Conservation (phyloP, 2,329 filamentous ascomycete species). For the Alternaria panax region DNA sequence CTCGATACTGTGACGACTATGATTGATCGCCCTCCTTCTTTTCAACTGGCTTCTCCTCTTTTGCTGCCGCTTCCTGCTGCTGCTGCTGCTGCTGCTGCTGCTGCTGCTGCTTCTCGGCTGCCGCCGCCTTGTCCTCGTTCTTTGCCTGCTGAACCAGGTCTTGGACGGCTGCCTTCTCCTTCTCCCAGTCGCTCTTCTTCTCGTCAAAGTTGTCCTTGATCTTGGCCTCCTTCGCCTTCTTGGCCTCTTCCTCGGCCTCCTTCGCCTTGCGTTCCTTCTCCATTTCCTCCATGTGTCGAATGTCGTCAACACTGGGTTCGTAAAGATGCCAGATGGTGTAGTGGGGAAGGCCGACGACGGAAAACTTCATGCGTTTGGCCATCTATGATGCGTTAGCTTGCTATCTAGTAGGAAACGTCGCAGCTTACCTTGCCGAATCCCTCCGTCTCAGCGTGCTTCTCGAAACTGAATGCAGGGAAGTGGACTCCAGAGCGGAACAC, state of each 20-base stretch:
- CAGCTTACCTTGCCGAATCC: slow-evolving; percentile 89
- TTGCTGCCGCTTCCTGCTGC: slow-evolving; percentile 60
- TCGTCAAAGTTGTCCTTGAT: slow-evolving; percentile 83
- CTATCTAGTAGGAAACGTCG: background rate
- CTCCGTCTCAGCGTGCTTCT: slow-evolving; percentile 98
- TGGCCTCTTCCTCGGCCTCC: slow-evolving; percentile 80
- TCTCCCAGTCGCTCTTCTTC: slow-evolving; percentile 81
- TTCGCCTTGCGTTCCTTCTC: slow-evolving; percentile 81
- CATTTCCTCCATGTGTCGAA: slow-evolving; percentile 99
- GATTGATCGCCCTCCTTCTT: slow-evolving; percentile 10
- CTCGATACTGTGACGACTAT: slow-evolving; percentile 4
- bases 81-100: slow-evolving; percentile 66
- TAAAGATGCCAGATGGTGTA: slow-evolving; percentile 99
- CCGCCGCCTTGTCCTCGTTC: slow-evolving; percentile 48
- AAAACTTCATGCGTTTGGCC: slow-evolving; percentile 95
- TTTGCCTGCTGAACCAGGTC: slow-evolving; percentile 68
- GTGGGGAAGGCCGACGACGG: slow-evolving; percentile 92
- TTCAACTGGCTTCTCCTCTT: slow-evolving; percentile 29
- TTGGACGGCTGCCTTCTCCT: slow-evolving; percentile 82
- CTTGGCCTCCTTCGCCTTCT: slow-evolving; percentile 75
- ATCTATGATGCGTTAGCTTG: slow-evolving; percentile 67
- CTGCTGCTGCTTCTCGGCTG: slow-evolving; percentile 58
- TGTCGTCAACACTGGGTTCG: slow-evolving; percentile 97
- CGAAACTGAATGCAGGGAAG: slow-evolving; percentile 97
- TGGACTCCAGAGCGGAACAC: slow-evolving; percentile 96